These are phyloP conservation scores for Oryza longistaminata DNA, from an alignment of 176 grass and related monocot genomes.

Conservation along the genomic window DNA sequence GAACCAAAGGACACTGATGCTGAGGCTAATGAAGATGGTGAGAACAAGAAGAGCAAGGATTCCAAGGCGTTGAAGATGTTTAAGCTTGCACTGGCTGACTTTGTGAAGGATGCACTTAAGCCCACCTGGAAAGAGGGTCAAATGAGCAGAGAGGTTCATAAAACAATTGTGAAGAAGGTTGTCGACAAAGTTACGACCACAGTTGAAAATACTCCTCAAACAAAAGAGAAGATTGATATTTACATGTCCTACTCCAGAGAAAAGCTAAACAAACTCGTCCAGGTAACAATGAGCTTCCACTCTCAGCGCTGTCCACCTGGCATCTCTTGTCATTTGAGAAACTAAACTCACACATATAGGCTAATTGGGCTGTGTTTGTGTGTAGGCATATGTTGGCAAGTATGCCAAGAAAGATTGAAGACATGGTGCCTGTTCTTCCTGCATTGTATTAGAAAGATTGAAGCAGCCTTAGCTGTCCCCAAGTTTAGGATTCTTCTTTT, in stretches of 20 bases:
- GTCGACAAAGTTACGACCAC: conserved; percentile 89
- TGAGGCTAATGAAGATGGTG: conserved; percentile 50
- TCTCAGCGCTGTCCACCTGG: background rate
- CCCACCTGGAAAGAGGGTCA: conserved; percentile 98
- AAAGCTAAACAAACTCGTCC: conserved; percentile 86
- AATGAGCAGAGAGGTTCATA: conserved; percentile 83
- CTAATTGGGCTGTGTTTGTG: background rate
- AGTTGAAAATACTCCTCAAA: conserved; percentile 74
- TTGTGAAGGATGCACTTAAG: conserved; percentile 91
- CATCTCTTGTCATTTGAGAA: background rate
- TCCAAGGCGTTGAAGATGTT: conserved; percentile 79
- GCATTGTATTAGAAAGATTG: background rate
- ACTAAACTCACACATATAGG: background rate
- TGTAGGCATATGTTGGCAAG: conserved; percentile 90
- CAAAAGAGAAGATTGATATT: conserved; percentile 88
- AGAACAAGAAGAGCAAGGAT: conserved; percentile 69
- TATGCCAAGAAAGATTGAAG: conserved; percentile 53
- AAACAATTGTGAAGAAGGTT: conserved; percentile 98
- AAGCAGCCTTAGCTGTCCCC: background rate
- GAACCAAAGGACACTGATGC: conserved; percentile 46
- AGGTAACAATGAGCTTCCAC: conserved; percentile 49
- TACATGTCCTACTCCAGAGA: conserved; percentile 81
- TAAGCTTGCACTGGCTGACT: conserved; percentile 77
- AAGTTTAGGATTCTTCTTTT: background rate
- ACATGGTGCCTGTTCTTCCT: background rate